Conservation (phyloP, 805 yeast genomes). For the Lachancea dasiensis region DNA sequence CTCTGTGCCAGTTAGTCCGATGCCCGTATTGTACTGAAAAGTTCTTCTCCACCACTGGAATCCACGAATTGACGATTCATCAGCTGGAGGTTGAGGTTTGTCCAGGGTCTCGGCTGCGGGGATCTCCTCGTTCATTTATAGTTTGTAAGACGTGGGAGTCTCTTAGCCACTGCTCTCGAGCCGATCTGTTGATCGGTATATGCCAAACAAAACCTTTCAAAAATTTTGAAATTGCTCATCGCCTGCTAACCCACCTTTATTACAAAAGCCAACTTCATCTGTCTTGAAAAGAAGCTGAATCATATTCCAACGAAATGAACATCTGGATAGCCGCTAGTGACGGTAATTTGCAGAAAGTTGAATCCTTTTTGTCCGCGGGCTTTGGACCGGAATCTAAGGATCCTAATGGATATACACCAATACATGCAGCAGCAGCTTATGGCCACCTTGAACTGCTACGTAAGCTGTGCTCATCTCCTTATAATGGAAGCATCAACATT, state of each 20-base stretch:
- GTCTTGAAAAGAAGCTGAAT: no score
- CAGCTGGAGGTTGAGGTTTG: slow-evolving; percentile 18
- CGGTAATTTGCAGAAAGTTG: slow-evolving; percentile 56
- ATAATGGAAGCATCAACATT: slow-evolving; percentile 78
- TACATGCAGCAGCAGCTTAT: slow-evolving; percentile 96
- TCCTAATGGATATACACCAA: slow-evolving; percentile 91
- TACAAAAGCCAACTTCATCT: no score
- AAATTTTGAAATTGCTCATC: slow-evolving; percentile 4
- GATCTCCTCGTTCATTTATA: slow-evolving; percentile 10
- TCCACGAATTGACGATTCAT: slow-evolving; percentile 33
- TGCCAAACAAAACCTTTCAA: background rate
- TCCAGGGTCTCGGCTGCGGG: slow-evolving; percentile 17
- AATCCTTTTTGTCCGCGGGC: slow-evolving; percentile 44
- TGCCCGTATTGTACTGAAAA: slow-evolving; percentile 61
- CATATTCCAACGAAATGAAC: slow-evolving; percentile 42
- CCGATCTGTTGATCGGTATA: no score
- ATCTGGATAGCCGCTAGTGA: slow-evolving; percentile 97
- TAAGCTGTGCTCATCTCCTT: slow-evolving; percentile 28
- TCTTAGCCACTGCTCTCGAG: no score
- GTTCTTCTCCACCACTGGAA: slow-evolving; percentile 83
- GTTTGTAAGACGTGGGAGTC: no score
- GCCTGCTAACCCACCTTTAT: no score
- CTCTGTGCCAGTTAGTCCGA: slow-evolving; percentile 53
- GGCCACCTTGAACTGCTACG: slow-evolving; percentile 65
- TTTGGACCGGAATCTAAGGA: slow-evolving; percentile 70